Evolutionary conservation across 1,284 basidiomycete genomes (phyloP), one percentile per base, ranked within the genome.

Genomic region (Apiotrichum sp.): DNA sequence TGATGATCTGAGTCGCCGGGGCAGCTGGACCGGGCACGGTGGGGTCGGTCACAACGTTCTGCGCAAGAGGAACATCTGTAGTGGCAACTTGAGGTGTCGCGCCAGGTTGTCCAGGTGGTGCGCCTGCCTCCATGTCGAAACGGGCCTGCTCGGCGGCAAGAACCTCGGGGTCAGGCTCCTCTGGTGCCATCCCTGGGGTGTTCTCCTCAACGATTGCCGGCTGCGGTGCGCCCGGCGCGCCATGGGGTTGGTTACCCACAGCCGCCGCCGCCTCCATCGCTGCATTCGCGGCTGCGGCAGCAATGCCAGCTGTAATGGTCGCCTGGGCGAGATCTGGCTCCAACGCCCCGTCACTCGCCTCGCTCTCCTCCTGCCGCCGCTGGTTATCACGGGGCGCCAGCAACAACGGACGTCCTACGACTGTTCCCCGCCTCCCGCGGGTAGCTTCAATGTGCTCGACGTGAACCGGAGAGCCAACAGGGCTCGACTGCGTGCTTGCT

Each of bases 51-150:
- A 44, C 40, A n/a, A n/a, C n/a, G 14, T 41, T 41, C 40, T 41
- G 45, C 39, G 43, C 52, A n/a, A 51, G 46, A 6, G 50, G 57
- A 14, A 58, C 54, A 33, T 67, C 64, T 5, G 55, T 59, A 1
- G 65, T 58, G 1, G 65, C 49, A 13, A 64, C 64, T 6, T 65
- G 64, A 3, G 70, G 70, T 1, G 71, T 72, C 1, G 71, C 69
- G 4, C 70, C 70, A 10, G 71, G 72, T 45, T 73, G 71, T 9
- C 71, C 71, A 5, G 73, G 73, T 1, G 73, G 73, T 1, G 73
- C 73, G 36, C 73, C 73, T 9, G 70, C 70, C 55, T 71, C 69
- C 62, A 74, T 61, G 56, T 74, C 73, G 49, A 73, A 57, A n/a
- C 71, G 59, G 0, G 71, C 68, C 50, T 74, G 71, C 59, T 73